Percentiles rank a stretch among this genome's conserved stretches.
Evolutionary conservation across 352 stramenopile species (phyloP).

Genomic region (Pythium oligandrum): DNA sequence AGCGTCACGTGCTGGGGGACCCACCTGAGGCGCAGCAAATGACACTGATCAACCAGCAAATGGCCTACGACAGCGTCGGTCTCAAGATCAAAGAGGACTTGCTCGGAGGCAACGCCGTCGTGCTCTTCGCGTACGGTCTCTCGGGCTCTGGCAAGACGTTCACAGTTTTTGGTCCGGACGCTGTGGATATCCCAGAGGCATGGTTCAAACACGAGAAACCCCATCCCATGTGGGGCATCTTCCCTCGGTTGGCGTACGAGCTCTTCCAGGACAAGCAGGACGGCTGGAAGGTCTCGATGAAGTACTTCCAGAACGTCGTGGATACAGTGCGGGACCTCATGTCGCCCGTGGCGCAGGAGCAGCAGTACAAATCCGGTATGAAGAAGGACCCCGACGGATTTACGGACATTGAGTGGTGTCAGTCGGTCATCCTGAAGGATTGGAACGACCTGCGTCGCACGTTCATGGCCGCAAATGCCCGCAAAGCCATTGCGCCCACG

Average conservation of each 20-base stretch:
- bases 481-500: conserved; percentile 91
- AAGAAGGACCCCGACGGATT: conserved; percentile 92
- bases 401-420: conserved; percentile 95
- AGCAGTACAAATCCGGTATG: conserved; percentile 95
- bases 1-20: conserved; percentile 79
- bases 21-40: conserved; percentile 70
- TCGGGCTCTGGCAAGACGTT: conserved; percentile 92
- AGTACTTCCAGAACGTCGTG: conserved; percentile 97
- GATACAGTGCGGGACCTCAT: conserved; percentile 94
- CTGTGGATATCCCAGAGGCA: conserved; percentile 89
- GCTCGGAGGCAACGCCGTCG: conserved; percentile 88
- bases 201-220: conserved; percentile 93
- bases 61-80: conserved; percentile 86
- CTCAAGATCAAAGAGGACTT: conserved; percentile 92
- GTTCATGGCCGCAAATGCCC: conserved; percentile 90
- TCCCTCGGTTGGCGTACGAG: conserved; percentile 90
- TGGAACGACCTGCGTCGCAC: conserved; percentile 91
- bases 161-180: conserved; percentile 92
- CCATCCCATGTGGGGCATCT: conserved; percentile 89
- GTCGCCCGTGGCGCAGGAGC: conserved; percentile 89
- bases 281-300: conserved; percentile 96
- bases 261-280: conserved; percentile 94
- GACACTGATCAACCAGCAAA: conserved; percentile 87
- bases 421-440: conserved; percentile 88
- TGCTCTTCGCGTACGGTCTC: conserved; percentile 92